A percentile compares a stretch with the other conserved stretches of the same genome.
Conservation (phyloP, 352 stramenopile species). For the Phytophthora idaei region DNA sequence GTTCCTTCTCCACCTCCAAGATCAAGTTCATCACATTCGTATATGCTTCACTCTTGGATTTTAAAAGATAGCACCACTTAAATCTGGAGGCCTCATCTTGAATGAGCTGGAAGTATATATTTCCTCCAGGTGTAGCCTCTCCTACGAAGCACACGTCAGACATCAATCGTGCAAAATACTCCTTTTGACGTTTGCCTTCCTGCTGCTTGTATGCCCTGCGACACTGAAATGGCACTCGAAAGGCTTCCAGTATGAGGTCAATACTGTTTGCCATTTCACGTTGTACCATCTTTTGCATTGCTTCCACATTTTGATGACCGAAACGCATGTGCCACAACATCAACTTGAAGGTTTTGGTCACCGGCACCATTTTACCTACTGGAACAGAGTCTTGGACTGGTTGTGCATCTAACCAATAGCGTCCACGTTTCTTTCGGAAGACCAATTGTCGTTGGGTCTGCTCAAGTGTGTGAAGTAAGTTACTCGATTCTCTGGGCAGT, state of each 20-base stretch:
- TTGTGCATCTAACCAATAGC: conserved; percentile 2
- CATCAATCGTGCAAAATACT: not conserved
- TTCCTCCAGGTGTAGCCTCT: not conserved
- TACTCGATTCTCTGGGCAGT: not conserved
- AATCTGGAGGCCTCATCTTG: conserved; percentile 8
- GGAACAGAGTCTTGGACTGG: not conserved
- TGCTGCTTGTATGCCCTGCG: not conserved
- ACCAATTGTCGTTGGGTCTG: not conserved
- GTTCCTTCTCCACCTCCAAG: not conserved
- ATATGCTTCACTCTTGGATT: not conserved
- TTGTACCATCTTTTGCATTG: conserved; percentile 8
- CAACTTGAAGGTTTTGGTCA: not conserved
- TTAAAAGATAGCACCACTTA: conserved; percentile 7
- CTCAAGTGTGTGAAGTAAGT: not conserved
- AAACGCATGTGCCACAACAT: conserved; percentile 12
- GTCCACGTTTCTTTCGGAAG: conserved; percentile 2
- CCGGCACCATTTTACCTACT: not conserved
- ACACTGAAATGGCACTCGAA: not conserved
- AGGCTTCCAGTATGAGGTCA: not conserved
- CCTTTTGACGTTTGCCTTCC: not conserved
- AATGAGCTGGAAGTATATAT: conserved; percentile 1
- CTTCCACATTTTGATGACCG: conserved; percentile 5
- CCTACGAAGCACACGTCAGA: not conserved
- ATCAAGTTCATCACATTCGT: not conserved
- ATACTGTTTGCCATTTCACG: conserved; percentile 2